Percentiles rank a stretch among this genome's conserved stretches.
Conservation (phyloP, 1,139 yeast genomes). For the Candida pseudoviswanathii region DNA sequence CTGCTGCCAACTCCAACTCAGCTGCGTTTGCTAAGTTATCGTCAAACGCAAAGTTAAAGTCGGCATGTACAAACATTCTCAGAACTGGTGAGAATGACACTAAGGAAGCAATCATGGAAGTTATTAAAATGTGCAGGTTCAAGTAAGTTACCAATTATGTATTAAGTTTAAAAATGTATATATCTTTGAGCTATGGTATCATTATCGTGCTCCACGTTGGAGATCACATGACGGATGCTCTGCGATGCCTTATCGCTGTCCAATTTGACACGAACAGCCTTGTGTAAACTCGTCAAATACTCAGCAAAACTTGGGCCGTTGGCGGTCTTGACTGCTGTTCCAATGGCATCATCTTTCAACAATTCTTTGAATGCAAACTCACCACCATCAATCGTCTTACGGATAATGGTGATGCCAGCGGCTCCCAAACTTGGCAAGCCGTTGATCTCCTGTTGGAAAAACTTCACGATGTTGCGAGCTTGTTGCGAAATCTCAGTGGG, state of each 20-base stretch:
- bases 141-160: constrained; percentile 5
- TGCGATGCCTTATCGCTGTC: constrained; percentile 46
- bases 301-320: constrained; percentile 61
- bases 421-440: constrained; percentile 33
- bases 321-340: constrained; percentile 28
- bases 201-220: constrained; percentile 27
- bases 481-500: constrained; percentile 72
- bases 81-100: constrained; percentile 19
- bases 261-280: constrained; percentile 55
- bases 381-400: constrained; percentile 67
- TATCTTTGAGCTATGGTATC: constrained; percentile 43
- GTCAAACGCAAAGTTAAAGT: constrained; percentile 20
- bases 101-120: constrained; percentile 22
- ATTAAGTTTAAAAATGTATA: constrained; percentile 32
- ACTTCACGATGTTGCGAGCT: constrained; percentile 60
- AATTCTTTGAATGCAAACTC: constrained; percentile 59
- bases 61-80: constrained; percentile 20
- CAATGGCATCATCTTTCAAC: constrained; percentile 69
- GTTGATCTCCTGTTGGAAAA: constrained; percentile 46
- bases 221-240: constrained; percentile 33
- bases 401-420: constrained; percentile 58
- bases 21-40: constrained; percentile 14
- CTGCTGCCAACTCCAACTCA: constrained; percentile 20
- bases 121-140: constrained; percentile 22
- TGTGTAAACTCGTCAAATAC: constrained; percentile 62